Base-by-base conservation (phyloP, 768 basidiomycete species). In the Pisolithus orientalis region DNA sequence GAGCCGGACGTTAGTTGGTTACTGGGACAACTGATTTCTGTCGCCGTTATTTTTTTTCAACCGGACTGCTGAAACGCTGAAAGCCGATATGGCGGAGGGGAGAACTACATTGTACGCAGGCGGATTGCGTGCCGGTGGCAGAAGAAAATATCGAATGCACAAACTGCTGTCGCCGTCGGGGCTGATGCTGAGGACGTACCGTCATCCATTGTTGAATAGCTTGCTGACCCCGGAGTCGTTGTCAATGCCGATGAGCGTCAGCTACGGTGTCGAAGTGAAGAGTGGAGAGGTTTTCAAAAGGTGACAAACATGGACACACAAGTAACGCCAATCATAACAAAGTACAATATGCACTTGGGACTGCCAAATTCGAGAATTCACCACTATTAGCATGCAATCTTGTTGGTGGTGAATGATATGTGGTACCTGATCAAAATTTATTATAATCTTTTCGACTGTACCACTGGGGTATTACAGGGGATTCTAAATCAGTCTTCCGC, bases 141-240 rank as follows among this genome's bases (percentile, higher is more conserved):
- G 63, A 71, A 72, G 68, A 73, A 68, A 64, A 70, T 54, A 66
- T 60, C 66, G 70, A 72, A 68, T 64, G 69, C 61, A 74, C 72
- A 72, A 71, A 68, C 75, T 68, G 81, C 74, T 74, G 71, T 69
- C 67, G 83, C 73, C 70, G 83, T 72, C 75, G 84, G 75, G 73
- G 82, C 74, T 79, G 82, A 84, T 84, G 84, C 76, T 85, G 85
- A 78, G 67, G 74, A 87, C 85, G 85, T 87, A 87, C 85, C 85
- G 83, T 87, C 77, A 77, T 77, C 75, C 75, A 77, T 77, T 63
- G 67, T 69, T 74, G 74, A 59, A 46, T 60, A 49, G 51, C 54
- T 64, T 68, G 25, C 62, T 62, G 67, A 31, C 54, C 65, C 48
- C 47, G 55, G 51, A 48, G 58, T 54, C 46, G 59, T 51, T 46